Evolutionary conservation across 345 rosid genomes (phyloP).

Genomic region (Eucalyptus curtisii): DNA sequence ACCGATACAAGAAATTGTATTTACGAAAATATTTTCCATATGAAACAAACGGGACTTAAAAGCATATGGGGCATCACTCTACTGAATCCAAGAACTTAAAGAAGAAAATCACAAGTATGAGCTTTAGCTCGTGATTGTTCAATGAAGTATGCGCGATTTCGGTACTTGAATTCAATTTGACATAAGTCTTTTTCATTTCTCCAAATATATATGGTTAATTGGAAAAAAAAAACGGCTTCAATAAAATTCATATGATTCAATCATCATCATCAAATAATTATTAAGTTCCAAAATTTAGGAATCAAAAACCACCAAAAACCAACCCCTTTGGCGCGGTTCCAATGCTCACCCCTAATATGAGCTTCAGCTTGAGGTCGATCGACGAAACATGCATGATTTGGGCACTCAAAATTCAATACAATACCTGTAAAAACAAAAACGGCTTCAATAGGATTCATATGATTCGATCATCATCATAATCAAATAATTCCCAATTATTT

Average conservation of each 20-base stretch:
- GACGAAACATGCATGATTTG: too few relatives aligned
- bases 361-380: rapidly evolving
- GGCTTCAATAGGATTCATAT: not conserved
- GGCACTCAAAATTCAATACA: rapidly evolving
- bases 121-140: not conserved
- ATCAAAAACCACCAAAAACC: too few relatives aligned
- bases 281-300: too few relatives aligned
- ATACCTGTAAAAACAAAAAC: rapidly evolving
- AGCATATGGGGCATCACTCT: rapidly evolving
- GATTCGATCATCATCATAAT: not conserved
- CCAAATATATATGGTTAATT: not conserved
- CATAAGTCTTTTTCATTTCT: not conserved
- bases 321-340: too few relatives aligned
- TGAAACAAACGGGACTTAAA: rapidly evolving
- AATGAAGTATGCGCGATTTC: rapidly evolving
- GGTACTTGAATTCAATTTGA: not conserved
- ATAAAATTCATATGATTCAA: not conserved
- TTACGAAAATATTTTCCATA: rapidly evolving
- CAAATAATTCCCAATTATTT: not conserved
- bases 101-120: not conserved
- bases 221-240: rapidly evolving
- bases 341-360: too few relatives aligned
- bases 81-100: too few relatives aligned
- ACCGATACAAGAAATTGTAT: rapidly evolving
- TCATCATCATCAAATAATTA: not conserved